Evolutionary conservation across 2,329 filamentous ascomycete genomes (phyloP).

Genomic region (Aspergillaceae sp.): DNA sequence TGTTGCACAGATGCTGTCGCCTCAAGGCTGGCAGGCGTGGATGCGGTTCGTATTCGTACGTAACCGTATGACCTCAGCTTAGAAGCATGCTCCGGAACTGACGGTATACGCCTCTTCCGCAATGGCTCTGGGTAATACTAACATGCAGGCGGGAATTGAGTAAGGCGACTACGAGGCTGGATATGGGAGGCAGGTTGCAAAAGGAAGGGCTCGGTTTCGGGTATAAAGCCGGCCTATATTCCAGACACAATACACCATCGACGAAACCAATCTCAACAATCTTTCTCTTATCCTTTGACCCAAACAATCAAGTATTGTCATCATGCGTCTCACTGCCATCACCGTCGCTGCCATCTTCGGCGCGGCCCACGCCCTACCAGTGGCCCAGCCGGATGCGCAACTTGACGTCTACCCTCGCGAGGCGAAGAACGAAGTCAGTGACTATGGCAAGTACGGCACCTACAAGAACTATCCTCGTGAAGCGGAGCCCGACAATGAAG

Average conservation of each 20-base stretch:
- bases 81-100: not conserved
- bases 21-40: not conserved
- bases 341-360: not conserved
- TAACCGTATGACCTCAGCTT: not conserved
- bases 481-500: not conserved
- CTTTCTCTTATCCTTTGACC: not conserved
- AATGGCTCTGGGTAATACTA: too few species aligned
- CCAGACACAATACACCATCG: not conserved
- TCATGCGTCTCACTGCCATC: not conserved
- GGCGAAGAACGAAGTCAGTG: conserved; percentile 1
- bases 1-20: not conserved
- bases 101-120: too few species aligned
- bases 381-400: conserved; percentile 1
- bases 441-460: conserved; percentile 8
- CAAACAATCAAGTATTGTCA: not conserved
- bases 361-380: not conserved
- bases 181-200: too few species aligned
- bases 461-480: conserved; percentile 8
- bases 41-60: not conserved
- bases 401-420: conserved; percentile 10
- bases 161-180: too few species aligned
- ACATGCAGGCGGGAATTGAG: too few species aligned
- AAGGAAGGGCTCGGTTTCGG: too few species aligned
- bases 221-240: too few species aligned
- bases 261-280: not conserved